phyloP scores from a whole-genome alignment of 768 basidiomycete species.

The Sutorius australiensis region DNA sequence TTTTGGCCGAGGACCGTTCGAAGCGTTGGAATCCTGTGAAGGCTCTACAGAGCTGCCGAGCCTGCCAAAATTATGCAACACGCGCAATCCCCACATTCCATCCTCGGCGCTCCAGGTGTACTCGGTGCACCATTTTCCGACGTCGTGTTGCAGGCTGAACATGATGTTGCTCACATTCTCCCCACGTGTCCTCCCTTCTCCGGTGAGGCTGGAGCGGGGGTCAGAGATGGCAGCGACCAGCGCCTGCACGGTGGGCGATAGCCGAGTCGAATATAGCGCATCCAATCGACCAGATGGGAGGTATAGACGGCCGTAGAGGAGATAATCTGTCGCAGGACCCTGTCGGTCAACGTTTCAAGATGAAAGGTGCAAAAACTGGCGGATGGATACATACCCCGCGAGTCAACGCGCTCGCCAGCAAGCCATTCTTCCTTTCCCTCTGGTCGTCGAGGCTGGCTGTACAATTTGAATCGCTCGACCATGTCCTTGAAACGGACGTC shows the following conservation, averaged over 20 bases:
- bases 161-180: conserved; percentile 65
- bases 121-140: conserved; percentile 89
- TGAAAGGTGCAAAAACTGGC: background rate
- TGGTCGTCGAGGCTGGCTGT: conserved; percentile 75
- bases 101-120: conserved; percentile 95
- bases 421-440: conserved; percentile 78
- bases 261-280: conserved; percentile 80
- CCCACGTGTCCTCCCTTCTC: conserved; percentile 39
- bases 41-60: conserved; percentile 40
- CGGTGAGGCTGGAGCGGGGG: conserved; percentile 48
- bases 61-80: conserved; percentile 90
- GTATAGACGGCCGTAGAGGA: conserved; percentile 89
- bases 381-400: conserved; percentile 53
- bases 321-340: conserved; percentile 61
- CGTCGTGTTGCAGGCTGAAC: conserved; percentile 87
- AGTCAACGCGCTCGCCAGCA: conserved; percentile 73
- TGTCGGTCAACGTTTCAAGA: conserved; percentile 21
- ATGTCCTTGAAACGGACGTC: conserved; percentile 83
- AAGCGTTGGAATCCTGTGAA: conserved; percentile 32
- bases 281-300: conserved; percentile 86
- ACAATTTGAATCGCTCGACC: conserved; percentile 83
- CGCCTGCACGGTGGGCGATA: conserved; percentile 75
- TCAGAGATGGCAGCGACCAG: conserved; percentile 86
- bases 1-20: conserved; percentile 44
- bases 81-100: conserved; percentile 85